A percentile compares a stretch with the other conserved stretches of the same genome.
Conservation (phyloP, 805 yeast genomes). For the Starmera quercuum region DNA sequence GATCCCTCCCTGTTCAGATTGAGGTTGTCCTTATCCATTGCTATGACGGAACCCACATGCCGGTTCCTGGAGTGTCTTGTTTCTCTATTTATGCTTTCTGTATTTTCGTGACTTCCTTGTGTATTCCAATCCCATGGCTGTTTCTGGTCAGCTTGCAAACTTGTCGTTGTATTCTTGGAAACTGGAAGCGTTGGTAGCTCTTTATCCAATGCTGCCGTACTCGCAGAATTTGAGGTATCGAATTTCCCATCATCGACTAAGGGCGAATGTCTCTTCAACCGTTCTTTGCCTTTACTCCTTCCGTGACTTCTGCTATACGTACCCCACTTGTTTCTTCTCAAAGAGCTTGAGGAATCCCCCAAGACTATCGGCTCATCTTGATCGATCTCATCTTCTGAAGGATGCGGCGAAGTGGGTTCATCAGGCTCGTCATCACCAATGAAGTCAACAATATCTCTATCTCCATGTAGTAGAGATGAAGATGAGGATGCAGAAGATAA, state of each 20-base stretch:
- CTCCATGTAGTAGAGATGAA: slow-evolving; percentile 12
- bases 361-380: slow-evolving; percentile 17
- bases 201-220: too few relatives aligned
- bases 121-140: slow-evolving; percentile 1
- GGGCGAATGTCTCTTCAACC: slow-evolving; percentile 9
- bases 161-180: too few relatives aligned
- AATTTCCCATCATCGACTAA: slow-evolving; percentile 6
- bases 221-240: not conserved
- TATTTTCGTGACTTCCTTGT: too few relatives aligned
- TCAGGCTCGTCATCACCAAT: not conserved
- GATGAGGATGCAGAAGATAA: slow-evolving; percentile 65
- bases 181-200: too few relatives aligned
- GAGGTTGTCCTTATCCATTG: too few relatives aligned
- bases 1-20: too few relatives aligned
- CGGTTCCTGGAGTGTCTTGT: slow-evolving; percentile 31
- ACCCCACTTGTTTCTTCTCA: slow-evolving; percentile 42
- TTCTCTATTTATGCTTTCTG: slow-evolving; percentile 19
- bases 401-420: not conserved
- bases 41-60: slow-evolving; percentile 25
- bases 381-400: slow-evolving; percentile 12
- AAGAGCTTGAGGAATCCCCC: slow-evolving; percentile 18
- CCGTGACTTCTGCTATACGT: slow-evolving; percentile 37
- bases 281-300: slow-evolving; percentile 5
- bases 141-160: too few relatives aligned
- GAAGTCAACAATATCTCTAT: not conserved